Evolutionary conservation across 2,329 filamentous ascomycete genomes (phyloP), one percentile per base, ranked within the genome.

Genomic region (Trichophyton schoenleinii): DNA sequence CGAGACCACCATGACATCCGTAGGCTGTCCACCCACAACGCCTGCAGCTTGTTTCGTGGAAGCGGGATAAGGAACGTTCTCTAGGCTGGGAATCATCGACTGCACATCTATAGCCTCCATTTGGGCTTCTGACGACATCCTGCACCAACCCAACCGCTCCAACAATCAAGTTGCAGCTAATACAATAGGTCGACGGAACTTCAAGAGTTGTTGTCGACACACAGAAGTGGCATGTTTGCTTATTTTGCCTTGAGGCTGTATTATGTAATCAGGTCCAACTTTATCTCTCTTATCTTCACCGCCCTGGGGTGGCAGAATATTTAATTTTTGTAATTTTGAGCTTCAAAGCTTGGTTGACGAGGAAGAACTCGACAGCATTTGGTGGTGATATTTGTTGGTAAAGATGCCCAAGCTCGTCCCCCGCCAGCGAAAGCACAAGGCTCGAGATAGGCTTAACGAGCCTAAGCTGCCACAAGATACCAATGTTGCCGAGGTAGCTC

Each of bases 1-100:
- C 68, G 80, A 83, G 60, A 91, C 79, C 9, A 81, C 81, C 44
- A 84, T 85, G 38, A 89, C 86, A 66, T 90, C 84, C 1, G 94
- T 97, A 41, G 80, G 73, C 22, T 86, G 73, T 34, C 84, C 85
- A 64, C 86, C 83, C 64, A 96, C 83, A 2, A 78, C 71, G 2
- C 86, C 86, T 1, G 79, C 78, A 13, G 79, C 79, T 63, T 80
- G 79, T 59, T 81, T 85, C 1, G 83, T 86, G 9, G 77, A 75
- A 2, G 85, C 87, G 15, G 89, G 88, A 68, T 89, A 96, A 0
- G 82, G 76, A n/a, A 82, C 69, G 18, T 76, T 75, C 6, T 20
- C 41, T n/a, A 44, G 25, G 18, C 15, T n/a, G 8, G n/a, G 55
- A 3, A 58, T 58, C 15, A 44, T 25, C 20, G 55, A 28, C 22